Conservation (phyloP, 345 rosid genomes). For the Raphanus sativus region DNA sequence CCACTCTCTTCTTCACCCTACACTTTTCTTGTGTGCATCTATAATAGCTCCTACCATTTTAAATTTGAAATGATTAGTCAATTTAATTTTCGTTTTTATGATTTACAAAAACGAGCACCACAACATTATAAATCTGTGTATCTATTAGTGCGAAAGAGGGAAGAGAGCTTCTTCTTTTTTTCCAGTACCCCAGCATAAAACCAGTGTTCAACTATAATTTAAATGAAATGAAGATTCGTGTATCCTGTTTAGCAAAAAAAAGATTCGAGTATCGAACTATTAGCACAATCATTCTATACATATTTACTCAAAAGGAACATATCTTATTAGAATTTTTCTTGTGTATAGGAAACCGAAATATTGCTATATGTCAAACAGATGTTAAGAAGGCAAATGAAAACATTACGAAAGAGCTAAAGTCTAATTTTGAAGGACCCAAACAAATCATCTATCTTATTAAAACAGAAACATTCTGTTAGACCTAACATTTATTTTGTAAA, state of each 20-base stretch:
- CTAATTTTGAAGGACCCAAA: conserved; percentile 19
- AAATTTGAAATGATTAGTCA: neutral
- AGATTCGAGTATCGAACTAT: neutral
- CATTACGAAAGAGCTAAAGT: conserved; percentile 25
- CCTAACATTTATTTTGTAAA: too few relatives aligned
- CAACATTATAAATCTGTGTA: neutral
- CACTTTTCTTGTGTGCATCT: conserved; percentile 97
- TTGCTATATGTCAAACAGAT: conserved; percentile 2
- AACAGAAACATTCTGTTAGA: too few relatives aligned
- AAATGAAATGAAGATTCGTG: neutral
- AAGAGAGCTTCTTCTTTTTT: neutral
- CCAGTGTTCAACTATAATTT: neutral
- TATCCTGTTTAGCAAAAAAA: too few relatives aligned
- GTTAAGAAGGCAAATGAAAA: conserved; percentile 2
- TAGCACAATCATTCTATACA: neutral
- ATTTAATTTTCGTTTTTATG: neutral
- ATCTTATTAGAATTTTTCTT: neutral
- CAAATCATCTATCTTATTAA: too few relatives aligned
- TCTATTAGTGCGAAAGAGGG: neutral
- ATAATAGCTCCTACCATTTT: conserved; percentile 78
- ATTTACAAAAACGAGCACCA: neutral
- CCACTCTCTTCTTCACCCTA: conserved; percentile 93
- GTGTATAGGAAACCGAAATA: neutral
- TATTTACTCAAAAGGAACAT: neutral
- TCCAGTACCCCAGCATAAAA: neutral